phyloP scores from a whole-genome alignment of 2,329 filamentous ascomycete genomes.

The Huntiella bhutanensis region DNA sequence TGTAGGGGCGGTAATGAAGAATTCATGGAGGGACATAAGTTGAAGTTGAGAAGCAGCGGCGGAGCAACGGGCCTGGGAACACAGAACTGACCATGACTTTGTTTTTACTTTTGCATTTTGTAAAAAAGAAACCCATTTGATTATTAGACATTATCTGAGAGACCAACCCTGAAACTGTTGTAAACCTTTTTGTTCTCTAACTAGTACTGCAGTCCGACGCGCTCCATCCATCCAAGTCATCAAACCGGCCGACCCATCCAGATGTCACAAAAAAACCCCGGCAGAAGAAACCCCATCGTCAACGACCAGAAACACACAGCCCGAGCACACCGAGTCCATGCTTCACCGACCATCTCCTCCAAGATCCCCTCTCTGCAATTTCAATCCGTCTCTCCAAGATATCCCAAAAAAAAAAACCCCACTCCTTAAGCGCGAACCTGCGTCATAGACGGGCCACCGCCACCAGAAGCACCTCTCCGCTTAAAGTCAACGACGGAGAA shows the following conservation, averaged over 20 bases:
- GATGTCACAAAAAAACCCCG: neutral
- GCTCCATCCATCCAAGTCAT: too few relatives aligned
- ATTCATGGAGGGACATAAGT: neutral
- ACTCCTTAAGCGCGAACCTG: conserved; percentile 30
- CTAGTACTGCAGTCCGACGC: neutral
- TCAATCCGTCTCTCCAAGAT: too few relatives aligned
- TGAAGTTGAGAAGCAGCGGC: neutral
- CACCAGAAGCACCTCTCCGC: conserved; percentile 25
- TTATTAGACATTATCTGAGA: neutral
- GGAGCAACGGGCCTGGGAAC: neutral
- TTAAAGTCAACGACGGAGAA: conserved; percentile 35
- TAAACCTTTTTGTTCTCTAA: neutral
- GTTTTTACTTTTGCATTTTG: neutral
- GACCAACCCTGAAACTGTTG: too few relatives aligned
- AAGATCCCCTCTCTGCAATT: too few relatives aligned
- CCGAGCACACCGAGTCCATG: neutral
- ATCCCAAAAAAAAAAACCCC: too few relatives aligned
- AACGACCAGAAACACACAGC: neutral
- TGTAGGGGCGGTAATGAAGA: neutral
- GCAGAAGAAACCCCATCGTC: neutral
- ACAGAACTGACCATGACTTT: neutral
- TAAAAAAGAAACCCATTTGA: neutral
- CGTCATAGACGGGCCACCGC: conserved; percentile 33
- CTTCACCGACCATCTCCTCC: neutral
- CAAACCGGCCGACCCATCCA: too few relatives aligned